Evolutionary conservation across 306 rosid genomes (phyloP), one percentile per base, ranked within the genome.

Genomic region (Vicia faba): DNA sequence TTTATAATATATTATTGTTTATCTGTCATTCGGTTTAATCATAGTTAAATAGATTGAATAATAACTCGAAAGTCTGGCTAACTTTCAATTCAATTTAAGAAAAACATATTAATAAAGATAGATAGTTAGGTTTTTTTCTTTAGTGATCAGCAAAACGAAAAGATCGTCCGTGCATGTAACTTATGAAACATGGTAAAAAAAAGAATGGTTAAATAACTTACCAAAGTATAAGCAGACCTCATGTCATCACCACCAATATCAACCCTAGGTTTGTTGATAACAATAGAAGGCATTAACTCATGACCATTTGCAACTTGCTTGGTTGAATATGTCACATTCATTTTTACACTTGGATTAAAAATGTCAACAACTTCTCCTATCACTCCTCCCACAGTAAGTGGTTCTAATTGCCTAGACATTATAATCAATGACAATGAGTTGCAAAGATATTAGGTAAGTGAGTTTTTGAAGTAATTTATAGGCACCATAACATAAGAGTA

Each of bases 351-450:
- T 25, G 98, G 89, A 43, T n/a, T 71, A 83, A 93, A 93, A 69
- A 44, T 72, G 66, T 93, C 98, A 16, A 93, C 85, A 41, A 93
- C 98, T 26, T 93, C 98, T 75, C 96, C 98, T 56, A 88, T 89
- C 23, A 93, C 96, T 77, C 96, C 71, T 51, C 91, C 98, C 36
- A 87, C 79, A 61, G 54, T 28, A 6, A 87, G 79, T 61, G 96
- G 75, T 69, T 89, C 95, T 72, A 82, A 72, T 45, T 33, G 29
- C 72, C 91, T 80, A 58, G 96, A 81, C 83, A 84, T 82, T 38
- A 61, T 26, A 11, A 25, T 33, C 38, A 57, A 38, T 16, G 7
- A 33, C 16, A 61, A 45, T 8, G 40, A 63, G 12, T 26, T 51
- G 48, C 58, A 51, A 65, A 66, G 8, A 65, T 44, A 62, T n/a